Evolutionary conservation across 129 eudicot species (phyloP).

Genomic region (Rutidosis leptorrhynchoides): DNA sequence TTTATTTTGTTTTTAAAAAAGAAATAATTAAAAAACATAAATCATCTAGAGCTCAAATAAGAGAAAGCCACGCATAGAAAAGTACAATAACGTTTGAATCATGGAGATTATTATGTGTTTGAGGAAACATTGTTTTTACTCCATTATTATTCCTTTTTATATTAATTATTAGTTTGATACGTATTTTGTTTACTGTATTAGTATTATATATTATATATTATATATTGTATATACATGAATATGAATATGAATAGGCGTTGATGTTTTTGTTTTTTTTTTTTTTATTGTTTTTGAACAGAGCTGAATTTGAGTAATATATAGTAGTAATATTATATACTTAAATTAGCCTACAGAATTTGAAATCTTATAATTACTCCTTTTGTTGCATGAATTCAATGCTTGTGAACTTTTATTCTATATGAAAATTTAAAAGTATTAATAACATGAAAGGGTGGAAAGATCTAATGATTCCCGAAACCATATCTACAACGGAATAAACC

Average conservation of each 20-base stretch:
- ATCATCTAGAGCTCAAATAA: not conserved
- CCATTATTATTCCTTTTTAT: not conserved
- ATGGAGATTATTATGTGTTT: conserved; percentile 7
- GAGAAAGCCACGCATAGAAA: conserved; percentile 16
- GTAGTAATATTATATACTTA: too few relatives aligned
- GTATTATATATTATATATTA: too few relatives aligned
- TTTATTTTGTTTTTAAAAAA: not conserved
- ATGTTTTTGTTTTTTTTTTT: conserved; percentile 30
- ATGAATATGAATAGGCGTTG: conserved; percentile 20
- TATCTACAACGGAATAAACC: not conserved
- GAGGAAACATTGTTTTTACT: conserved; percentile 15
- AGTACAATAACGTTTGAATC: conserved; percentile 4
- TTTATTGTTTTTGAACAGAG: too few relatives aligned
- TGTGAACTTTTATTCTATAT: not conserved
- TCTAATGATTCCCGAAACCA: not conserved
- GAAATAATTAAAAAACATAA: not conserved
- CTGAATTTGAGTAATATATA: too few relatives aligned
- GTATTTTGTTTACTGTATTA: conserved; percentile 8
- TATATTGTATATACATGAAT: too few relatives aligned
- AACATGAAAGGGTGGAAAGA: not conserved
- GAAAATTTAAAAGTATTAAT: conserved; percentile 8
- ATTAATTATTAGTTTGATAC: not conserved
- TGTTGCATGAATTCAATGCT: conserved; percentile 2
- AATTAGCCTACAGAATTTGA: conserved; percentile 18
- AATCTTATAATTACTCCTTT: conserved; percentile 3